Base-by-base conservation (phyloP, 306 rosid genomes). In the Dicorynia guianensis region DNA sequence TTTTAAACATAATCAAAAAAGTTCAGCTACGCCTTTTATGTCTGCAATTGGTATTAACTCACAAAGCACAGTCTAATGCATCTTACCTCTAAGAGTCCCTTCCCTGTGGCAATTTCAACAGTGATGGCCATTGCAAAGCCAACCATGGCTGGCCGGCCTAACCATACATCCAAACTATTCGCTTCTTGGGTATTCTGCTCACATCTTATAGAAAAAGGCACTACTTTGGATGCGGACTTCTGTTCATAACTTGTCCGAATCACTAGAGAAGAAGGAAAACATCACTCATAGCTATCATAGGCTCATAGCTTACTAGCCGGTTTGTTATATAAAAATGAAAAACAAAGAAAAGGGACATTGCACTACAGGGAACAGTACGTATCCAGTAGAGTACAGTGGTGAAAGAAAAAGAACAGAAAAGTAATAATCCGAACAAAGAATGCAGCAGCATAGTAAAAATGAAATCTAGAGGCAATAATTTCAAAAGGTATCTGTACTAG, bases 21-120 rank as follows among this genome's bases (percentile, higher is more conserved):
- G n/a, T n/a, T n/a, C n/a, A n/a, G n/a, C n/a, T n/a, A n/a, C n/a
- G n/a, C n/a, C n/a, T n/a, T n/a, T n/a, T n/a, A n/a, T 62, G 79
- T 50, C 53, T 67, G 63, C 67, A 72, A 33, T 25, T 25, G 30
- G 30, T 25, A 25, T 25, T 9, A 55, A 68, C 59, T 25, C 10
- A 34, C 46, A 3, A 61, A 78, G 19, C 14, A 42, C 57, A 11
- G 46, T 6, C 39, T 12, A 55, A 54, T 33, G 50, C 14, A 43
- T 11, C 69, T 58, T 88, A 94, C 98, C 98, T 94, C 96, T 48
- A 94, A 80, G 71, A 94, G 90, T 63, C 98, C 98, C 84, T 86
- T 94, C 35, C 98, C 97, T 0, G 97, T 90, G 18, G 89, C 73
- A 74, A 94, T 63, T 91, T 94, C 98, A 59, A 92, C 92, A 63